phyloP scores from a whole-genome alignment of 2,329 filamentous ascomycete species.

The Catunica adiposa region DNA sequence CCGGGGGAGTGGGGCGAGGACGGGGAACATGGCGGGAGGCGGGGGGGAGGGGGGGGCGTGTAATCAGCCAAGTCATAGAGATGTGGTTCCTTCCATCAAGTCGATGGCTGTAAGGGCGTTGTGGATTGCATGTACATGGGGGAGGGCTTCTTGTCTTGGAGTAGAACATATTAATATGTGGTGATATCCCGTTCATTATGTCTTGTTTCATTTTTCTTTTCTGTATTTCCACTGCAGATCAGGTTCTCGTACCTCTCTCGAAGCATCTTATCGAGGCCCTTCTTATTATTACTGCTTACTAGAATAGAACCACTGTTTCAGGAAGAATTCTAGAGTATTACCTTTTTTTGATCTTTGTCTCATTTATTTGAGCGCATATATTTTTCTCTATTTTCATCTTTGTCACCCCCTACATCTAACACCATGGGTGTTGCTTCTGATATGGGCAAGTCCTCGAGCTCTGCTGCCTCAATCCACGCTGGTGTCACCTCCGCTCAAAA shows the following conservation, averaged over 20 bases:
- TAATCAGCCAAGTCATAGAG: neutral
- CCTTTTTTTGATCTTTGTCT: neutral
- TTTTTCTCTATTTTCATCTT: neutral
- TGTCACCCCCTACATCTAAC: neutral
- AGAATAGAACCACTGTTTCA: too few species aligned
- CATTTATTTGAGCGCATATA: too few species aligned
- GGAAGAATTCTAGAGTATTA: too few species aligned
- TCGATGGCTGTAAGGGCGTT: neutral
- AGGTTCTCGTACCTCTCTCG: neutral
- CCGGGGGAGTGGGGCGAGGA: too few species aligned
- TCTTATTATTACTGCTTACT: too few species aligned
- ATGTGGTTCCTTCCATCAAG: neutral
- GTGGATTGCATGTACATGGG: too few species aligned
- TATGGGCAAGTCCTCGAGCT: conserved; percentile 9
- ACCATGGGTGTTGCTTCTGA: conserved; percentile 12
- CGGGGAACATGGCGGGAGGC: too few species aligned
- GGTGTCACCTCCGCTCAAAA: neutral
- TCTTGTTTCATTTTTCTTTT: neutral
- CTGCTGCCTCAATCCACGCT: conserved; percentile 9
- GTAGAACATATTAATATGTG: neutral
- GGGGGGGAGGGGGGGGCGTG: neutral
- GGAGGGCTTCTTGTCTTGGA: neutral
- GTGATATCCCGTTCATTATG: neutral
- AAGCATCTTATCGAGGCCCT: neutral
- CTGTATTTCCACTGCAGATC: neutral